Percentiles rank a stretch among this genome's conserved stretches.
These are phyloP conservation scores for Aspergillus fijiensis DNA, from an alignment of 2,329 filamentous ascomycete genomes.

Conservation along the genomic window DNA sequence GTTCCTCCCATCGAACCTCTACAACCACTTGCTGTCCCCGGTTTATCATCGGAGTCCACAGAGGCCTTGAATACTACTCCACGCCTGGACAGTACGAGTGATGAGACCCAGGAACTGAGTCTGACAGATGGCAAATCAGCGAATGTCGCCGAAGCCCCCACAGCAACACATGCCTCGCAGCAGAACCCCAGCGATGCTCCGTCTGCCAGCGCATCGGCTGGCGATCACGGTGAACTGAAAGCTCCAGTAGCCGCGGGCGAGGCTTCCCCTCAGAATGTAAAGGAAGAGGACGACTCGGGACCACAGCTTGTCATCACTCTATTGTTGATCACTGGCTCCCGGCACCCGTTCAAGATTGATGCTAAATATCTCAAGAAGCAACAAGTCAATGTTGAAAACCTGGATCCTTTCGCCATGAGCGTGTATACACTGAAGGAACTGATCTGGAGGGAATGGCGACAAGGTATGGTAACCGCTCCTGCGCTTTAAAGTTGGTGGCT, in stretches of 20 bases:
- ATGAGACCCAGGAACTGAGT: slow-evolving; percentile 9
- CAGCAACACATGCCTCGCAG: slow-evolving; percentile 17
- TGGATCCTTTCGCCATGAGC: slow-evolving; percentile 84
- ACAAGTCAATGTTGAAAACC: slow-evolving; percentile 72
- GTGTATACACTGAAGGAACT: slow-evolving; percentile 93
- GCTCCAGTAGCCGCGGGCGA: slow-evolving; percentile 17
- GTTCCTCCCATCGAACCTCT: slow-evolving; percentile 21
- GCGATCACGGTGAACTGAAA: slow-evolving; percentile 27
- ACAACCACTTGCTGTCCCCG: slow-evolving; percentile 17
- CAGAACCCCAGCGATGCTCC: slow-evolving; percentile 14
- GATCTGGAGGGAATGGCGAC: slow-evolving; percentile 88
- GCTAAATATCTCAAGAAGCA: slow-evolving; percentile 80
- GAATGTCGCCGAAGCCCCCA: slow-evolving; percentile 24
- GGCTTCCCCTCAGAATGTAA: slow-evolving; percentile 26
- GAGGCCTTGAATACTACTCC: slow-evolving; percentile 13
- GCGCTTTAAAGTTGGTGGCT: background rate
- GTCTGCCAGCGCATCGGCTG: slow-evolving; percentile 17
- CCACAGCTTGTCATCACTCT: slow-evolving; percentile 65
- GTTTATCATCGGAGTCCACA: slow-evolving; percentile 11
- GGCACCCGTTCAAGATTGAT: slow-evolving; percentile 88
- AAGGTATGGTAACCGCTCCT: slow-evolving; percentile 49
- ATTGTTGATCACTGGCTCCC: slow-evolving; percentile 74
- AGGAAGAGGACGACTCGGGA: slow-evolving; percentile 40
- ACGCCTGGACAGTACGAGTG: slow-evolving; percentile 15
- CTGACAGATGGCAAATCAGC: slow-evolving; percentile 20